phyloP scores from a whole-genome alignment of 2,329 filamentous ascomycete species.

The Drechslera avenae region DNA sequence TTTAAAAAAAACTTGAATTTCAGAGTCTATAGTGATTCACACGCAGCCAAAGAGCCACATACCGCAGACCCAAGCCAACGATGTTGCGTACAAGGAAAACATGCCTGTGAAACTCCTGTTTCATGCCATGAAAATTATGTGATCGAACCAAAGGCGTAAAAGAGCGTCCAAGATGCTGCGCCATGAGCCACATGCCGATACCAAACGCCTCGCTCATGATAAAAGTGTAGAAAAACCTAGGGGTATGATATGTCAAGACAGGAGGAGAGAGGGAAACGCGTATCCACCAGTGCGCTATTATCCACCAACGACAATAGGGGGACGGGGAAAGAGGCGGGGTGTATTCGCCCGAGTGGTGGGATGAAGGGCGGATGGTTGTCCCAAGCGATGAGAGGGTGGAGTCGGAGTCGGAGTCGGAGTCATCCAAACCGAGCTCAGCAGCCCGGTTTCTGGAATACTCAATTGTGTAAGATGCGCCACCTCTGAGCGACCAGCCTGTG shows the following conservation, averaged over 20 bases:
- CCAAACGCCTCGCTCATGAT: slow-evolving; percentile 35
- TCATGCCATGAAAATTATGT: slow-evolving; percentile 14
- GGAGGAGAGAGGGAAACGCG: slow-evolving; percentile 5
- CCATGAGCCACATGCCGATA: slow-evolving; percentile 12
- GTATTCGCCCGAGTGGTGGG: too few relatives aligned
- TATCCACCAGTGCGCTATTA: slow-evolving; percentile 5
- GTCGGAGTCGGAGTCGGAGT: too few relatives aligned
- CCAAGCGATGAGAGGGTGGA: too few relatives aligned
- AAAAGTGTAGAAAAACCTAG: slow-evolving; percentile 8
- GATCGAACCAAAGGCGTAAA: slow-evolving; percentile 4
- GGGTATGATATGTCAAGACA: slow-evolving; percentile 1
- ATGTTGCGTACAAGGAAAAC: neutral
- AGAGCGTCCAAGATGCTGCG: slow-evolving; percentile 2
- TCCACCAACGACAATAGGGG: neutral
- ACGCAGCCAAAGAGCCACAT: neutral
- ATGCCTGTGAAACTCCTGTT: too few relatives aligned
- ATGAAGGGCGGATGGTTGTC: too few relatives aligned
- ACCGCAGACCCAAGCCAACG: neutral
- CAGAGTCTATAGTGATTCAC: neutral
- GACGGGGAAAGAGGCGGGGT: neutral
- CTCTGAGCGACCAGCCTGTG: neutral
- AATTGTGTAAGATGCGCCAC: neutral
- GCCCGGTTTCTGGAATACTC: too few relatives aligned
- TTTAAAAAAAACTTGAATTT: neutral
- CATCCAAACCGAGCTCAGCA: too few relatives aligned